Evolutionary conservation across 345 rosid species (phyloP).

Genomic region (Eucalyptus pumila): DNA sequence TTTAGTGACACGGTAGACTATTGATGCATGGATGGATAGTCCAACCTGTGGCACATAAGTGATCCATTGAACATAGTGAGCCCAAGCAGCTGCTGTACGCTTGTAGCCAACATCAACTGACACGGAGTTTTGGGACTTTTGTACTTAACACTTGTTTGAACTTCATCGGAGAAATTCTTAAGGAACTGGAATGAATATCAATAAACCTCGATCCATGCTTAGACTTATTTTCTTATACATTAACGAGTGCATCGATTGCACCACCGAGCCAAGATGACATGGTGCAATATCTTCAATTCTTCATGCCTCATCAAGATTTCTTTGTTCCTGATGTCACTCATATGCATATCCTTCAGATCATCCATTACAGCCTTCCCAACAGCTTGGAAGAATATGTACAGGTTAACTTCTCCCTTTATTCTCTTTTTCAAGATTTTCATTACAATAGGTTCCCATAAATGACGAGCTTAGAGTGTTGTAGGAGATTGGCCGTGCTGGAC

Average conservation of each 20-base stretch:
- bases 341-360: conserved; percentile 38
- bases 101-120: background rate
- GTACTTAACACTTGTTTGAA: background rate
- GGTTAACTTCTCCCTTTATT: conserved; percentile 28
- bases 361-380: conserved; percentile 92
- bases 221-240: background rate
- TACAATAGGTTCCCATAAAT: background rate
- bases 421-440: background rate
- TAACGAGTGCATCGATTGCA: background rate
- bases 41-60: background rate
- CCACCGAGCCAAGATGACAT: background rate
- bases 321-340: background rate
- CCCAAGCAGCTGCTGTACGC: background rate
- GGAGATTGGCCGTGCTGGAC: conserved; percentile 98
- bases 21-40: background rate
- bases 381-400: conserved; percentile 99
- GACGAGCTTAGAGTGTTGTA: conserved; percentile 6
- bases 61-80: background rate
- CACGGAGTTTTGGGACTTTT: background rate
- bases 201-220: background rate
- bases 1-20: background rate
- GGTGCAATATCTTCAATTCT: background rate
- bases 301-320: background rate
- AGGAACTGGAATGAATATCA: background rate
- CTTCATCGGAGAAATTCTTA: background rate